These are phyloP conservation scores for Fusarium tanahbumbuense DNA, from an alignment of 2,329 filamentous ascomycete genomes.

Conservation along the genomic window DNA sequence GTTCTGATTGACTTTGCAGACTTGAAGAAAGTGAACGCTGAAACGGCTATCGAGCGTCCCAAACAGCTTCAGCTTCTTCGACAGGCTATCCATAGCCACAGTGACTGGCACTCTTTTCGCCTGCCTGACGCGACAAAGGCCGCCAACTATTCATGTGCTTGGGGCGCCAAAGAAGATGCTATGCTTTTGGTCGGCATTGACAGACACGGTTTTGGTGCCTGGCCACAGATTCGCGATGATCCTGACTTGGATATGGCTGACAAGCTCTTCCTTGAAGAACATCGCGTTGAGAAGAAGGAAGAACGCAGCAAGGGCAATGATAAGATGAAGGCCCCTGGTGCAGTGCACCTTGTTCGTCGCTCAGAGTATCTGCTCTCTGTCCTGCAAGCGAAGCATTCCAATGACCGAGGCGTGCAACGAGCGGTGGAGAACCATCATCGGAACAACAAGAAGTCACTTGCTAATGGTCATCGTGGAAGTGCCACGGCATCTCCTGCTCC, in stretches of 20 bases:
- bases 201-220: conserved; percentile 93
- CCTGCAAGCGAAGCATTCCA: conserved; percentile 84
- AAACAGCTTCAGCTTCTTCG: conserved; percentile 87
- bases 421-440: conserved; percentile 93
- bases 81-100: conserved; percentile 72
- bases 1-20: conserved; percentile 94
- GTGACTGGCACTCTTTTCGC: conserved; percentile 83
- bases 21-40: conserved; percentile 94
- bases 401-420: conserved; percentile 79
- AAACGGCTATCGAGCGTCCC: conserved; percentile 92
- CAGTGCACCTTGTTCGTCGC: conserved; percentile 93
- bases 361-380: conserved; percentile 97
- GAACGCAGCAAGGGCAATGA: conserved; percentile 83
- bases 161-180: conserved; percentile 93
- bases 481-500: conserved; percentile 79
- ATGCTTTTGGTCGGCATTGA: conserved; percentile 97
- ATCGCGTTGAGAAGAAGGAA: conserved; percentile 97
- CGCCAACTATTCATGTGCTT: conserved; percentile 89
- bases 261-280: conserved; percentile 96
- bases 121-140: conserved; percentile 92
- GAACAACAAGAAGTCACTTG: conserved; percentile 83
- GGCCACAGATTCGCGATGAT: conserved; percentile 94
- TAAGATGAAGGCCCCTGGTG: conserved; percentile 91
- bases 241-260: conserved; percentile 84
- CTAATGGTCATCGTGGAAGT: conserved; percentile 71